Conservation (phyloP, 2,329 filamentous ascomycete species). For the Calonectria fujianensis region DNA sequence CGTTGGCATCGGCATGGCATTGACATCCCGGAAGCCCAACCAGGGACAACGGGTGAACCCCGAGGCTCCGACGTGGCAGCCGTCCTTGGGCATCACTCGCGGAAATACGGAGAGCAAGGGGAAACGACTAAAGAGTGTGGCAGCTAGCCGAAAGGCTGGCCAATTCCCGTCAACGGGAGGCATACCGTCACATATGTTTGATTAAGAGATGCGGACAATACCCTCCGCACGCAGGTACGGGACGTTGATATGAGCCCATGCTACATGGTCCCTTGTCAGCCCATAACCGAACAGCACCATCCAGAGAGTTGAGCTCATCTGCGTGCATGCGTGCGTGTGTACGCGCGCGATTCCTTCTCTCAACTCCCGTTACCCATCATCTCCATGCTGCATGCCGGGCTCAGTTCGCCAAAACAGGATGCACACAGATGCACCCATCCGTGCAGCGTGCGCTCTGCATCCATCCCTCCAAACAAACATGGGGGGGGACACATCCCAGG, state of each 20-base stretch:
- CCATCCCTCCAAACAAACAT: background rate
- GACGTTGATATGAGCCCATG: conserved; percentile 52
- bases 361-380: conserved; percentile 2
- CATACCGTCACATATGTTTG: conserved; percentile 17
- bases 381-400: background rate
- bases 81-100: conserved; percentile 8
- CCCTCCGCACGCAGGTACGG: conserved; percentile 38
- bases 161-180: background rate
- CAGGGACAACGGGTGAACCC: conserved; percentile 2
- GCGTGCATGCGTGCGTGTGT: background rate
- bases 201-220: conserved; percentile 22
- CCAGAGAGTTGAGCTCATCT: background rate
- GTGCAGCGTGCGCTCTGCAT: conserved; percentile 36
- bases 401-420: conserved; percentile 29
- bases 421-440: conserved; percentile 43
- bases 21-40: background rate
- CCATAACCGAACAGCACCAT: background rate
- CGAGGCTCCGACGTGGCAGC: conserved; percentile 26
- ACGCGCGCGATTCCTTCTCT: background rate
- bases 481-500: background rate
- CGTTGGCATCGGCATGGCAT: background rate
- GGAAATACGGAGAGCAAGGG: conserved; percentile 21
- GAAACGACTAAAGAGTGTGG: background rate
- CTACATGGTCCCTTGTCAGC: conserved; percentile 43
- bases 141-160: conserved; percentile 11